These are phyloP conservation scores for Lichtheimia ramosa DNA, from an alignment of 371 early-diverging fungal species.

Conservation along the genomic window DNA sequence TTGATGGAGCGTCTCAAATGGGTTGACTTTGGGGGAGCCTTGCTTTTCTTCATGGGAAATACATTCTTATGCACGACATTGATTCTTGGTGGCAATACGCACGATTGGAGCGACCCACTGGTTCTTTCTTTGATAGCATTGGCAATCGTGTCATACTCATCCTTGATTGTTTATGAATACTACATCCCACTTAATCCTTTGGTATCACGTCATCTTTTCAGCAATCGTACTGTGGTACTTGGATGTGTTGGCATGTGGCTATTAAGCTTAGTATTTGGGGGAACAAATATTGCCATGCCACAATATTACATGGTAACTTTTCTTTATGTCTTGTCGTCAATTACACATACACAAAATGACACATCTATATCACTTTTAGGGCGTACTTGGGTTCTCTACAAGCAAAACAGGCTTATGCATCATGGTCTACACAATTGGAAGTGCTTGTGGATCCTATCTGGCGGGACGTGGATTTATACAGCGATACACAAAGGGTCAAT, in stretches of 20 bases:
- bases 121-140: slow-evolving; percentile 51
- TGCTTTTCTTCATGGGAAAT: slow-evolving; percentile 22
- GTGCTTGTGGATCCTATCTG: too few species aligned
- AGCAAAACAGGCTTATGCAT: too few species aligned
- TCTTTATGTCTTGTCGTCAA: too few species aligned
- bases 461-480: too few species aligned
- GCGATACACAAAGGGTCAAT: too few species aligned
- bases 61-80: slow-evolving; percentile 49
- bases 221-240: slow-evolving; percentile 27
- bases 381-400: too few species aligned
- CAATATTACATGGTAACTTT: slow-evolving; percentile 39
- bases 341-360: too few species aligned
- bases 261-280: slow-evolving; percentile 27
- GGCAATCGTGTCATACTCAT: slow-evolving; percentile 39
- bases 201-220: slow-evolving; percentile 40
- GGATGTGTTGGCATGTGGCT: slow-evolving; percentile 36
- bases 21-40: slow-evolving; percentile 64
- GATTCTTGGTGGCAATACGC: slow-evolving; percentile 62
- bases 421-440: too few species aligned
- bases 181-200: slow-evolving; percentile 64
- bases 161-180: slow-evolving; percentile 58
- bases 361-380: too few species aligned
- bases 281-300: slow-evolving; percentile 28
- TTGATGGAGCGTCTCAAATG: slow-evolving; percentile 8
- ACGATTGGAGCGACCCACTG: slow-evolving; percentile 58